These are phyloP conservation scores for Rhizopus sp. DNA, from an alignment of 371 early-diverging fungal genomes.

Conservation along the genomic window DNA sequence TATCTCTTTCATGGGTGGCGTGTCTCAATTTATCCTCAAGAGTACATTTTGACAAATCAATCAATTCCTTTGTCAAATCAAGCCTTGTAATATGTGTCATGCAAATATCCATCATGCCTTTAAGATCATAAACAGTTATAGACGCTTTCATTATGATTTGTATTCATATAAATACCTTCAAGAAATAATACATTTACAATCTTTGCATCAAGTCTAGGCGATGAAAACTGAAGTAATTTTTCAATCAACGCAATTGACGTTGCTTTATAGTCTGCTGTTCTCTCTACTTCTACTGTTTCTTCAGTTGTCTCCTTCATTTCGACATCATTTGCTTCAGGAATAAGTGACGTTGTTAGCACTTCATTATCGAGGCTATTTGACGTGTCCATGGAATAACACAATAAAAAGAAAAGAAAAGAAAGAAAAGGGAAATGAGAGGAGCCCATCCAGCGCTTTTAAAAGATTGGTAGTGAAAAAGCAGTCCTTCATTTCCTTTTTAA, in stretches of 20 bases:
- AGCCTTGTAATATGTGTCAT: slow-evolving; percentile 45
- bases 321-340: slow-evolving; percentile 1
- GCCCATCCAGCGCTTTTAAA: background rate
- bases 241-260: slow-evolving; percentile 44
- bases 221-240: slow-evolving; percentile 39
- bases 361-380: background rate
- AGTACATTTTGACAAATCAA: slow-evolving; percentile 10
- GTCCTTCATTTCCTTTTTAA: slow-evolving; percentile 45
- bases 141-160: too few species aligned
- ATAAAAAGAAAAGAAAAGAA: background rate
- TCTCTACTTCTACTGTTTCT: slow-evolving; percentile 6
- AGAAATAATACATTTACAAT: slow-evolving; percentile 47
- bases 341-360: background rate
- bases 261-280: slow-evolving; percentile 19
- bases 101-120: slow-evolving; percentile 52
- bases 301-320: slow-evolving; percentile 10
- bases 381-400: slow-evolving; percentile 7
- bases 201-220: slow-evolving; percentile 44
- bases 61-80: slow-evolving; percentile 3
- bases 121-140: background rate
- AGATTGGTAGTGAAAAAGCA: background rate
- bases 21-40: slow-evolving; percentile 23
- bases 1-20: slow-evolving; percentile 28
- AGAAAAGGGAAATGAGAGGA: slow-evolving; percentile 4
- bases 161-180: slow-evolving; percentile 32